Conservation (phyloP, 768 basidiomycete species). For the Russula abietina region DNA sequence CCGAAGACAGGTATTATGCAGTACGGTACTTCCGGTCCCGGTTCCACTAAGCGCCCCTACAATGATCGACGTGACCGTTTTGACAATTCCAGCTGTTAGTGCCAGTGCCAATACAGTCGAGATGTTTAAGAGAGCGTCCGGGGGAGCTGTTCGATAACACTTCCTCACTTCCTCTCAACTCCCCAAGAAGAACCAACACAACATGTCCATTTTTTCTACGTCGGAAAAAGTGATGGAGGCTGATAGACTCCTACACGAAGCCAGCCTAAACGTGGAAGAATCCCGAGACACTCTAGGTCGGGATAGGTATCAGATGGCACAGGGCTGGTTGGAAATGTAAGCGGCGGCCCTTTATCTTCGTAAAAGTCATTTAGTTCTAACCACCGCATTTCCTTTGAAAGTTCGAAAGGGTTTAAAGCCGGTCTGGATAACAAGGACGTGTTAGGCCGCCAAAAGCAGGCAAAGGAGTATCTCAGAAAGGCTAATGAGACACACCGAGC, state of each 20-base stretch:
- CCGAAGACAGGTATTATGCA: background rate
- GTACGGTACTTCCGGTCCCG: background rate
- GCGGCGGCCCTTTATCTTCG: background rate
- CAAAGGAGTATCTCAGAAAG: slow-evolving; percentile 5
- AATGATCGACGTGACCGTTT: background rate
- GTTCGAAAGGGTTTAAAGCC: background rate
- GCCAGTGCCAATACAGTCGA: no score
- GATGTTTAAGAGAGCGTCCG: background rate
- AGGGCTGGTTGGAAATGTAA: slow-evolving; percentile 1
- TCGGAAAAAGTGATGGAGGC: background rate
- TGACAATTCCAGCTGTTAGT: background rate
- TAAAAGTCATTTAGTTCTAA: background rate
- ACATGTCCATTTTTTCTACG: background rate
- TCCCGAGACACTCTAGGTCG: background rate
- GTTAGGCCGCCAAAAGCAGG: background rate
- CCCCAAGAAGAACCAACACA: background rate
- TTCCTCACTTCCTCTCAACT: background rate
- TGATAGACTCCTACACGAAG: background rate
- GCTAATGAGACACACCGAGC: slow-evolving; percentile 1
- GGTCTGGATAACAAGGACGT: slow-evolving; percentile 6
- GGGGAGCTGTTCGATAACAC: background rate
- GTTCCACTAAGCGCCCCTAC: background rate
- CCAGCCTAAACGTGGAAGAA: background rate
- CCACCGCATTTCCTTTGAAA: background rate
- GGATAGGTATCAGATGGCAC: background rate